Base-by-base conservation (phyloP, 768 basidiomycete species). In the Sporobolomyces phaffii region DNA sequence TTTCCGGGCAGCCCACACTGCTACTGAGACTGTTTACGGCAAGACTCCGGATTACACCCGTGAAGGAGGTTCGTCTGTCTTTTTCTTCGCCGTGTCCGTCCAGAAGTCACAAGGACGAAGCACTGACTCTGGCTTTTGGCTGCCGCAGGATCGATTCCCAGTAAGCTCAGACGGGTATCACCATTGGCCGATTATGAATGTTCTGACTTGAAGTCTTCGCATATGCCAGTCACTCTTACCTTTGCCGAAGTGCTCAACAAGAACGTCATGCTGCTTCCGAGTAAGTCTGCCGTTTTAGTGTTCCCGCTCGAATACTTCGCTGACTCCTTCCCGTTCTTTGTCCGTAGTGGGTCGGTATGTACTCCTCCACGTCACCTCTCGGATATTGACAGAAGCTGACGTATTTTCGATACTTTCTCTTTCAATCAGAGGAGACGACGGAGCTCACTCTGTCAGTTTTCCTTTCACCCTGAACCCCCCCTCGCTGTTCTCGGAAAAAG, bases 341-440 rank as follows among this genome's bases (percentile, higher is more conserved):
- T 44, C 17, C 47, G 29, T 58, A 64, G 67, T 68, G 57, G 68
- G 68, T 45, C 58, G 93, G 54, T 57, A 40, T 36, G 52, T 54
- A 17, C 10, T 38, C 36, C n/a, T 9, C 33, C 0, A 14, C 18
- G 1, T 17, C 15, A n/a, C 8, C 20, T 26, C 2, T 58, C 5
- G 9, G 1, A 5, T 26, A 2, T 45, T 31, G 43, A 5, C 15
- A 3, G 4, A 29, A 17, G 17, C n/a, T 26, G 24, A 18, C 15
- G 10, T 5, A 26, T n/a, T 10, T 14, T 20, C n/a, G 0, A 20
- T 34, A 2, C 14, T 17, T n/a, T 7, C 7, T 40, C 11, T 18
- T 22, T 43, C 94, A 87, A 91, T 91, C 3, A 82, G 93, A 54
- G 89, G 90, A 3, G 91, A 97, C 75, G 94, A 98, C 70, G 94